Conservation (phyloP, 768 basidiomycete genomes). For the Naganishia onofrii region DNA sequence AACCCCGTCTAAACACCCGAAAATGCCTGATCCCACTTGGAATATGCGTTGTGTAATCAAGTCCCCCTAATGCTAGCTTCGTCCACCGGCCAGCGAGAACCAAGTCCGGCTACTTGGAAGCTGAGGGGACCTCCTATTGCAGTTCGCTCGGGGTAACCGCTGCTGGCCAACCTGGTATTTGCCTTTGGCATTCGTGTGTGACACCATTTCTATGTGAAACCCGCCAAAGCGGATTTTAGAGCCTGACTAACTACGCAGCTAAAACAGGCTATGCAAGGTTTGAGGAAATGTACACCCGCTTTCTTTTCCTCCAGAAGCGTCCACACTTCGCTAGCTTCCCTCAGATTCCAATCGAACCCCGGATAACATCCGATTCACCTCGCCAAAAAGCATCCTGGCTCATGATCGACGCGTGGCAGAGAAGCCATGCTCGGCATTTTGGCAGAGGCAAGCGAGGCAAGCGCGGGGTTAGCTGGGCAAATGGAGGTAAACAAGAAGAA, state of each 20-base stretch:
- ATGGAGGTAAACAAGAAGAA: slow-evolving; percentile 1
- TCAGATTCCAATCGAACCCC: slow-evolving; percentile 6
- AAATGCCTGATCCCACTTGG: slow-evolving; percentile 6
- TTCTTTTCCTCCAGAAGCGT: background rate
- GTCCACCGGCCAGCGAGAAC: slow-evolving; percentile 8
- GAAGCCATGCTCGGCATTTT: background rate
- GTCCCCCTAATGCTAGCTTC: slow-evolving; percentile 6
- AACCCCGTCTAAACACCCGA: slow-evolving; percentile 15
- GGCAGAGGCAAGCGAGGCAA: background rate
- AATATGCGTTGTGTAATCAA: background rate
- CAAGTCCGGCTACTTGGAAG: background rate
- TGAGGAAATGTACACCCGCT: background rate
- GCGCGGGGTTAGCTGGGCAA: no score
- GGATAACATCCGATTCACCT: background rate
- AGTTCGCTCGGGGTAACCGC: background rate
- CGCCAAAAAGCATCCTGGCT: background rate
- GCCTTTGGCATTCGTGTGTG: slow-evolving; percentile 3
- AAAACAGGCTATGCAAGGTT: slow-evolving; percentile 3
- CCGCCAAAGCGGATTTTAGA: background rate
- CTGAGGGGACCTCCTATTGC: slow-evolving; percentile 6
- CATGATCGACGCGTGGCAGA: slow-evolving; percentile 3
- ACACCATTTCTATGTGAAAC: background rate
- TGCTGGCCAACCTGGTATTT: background rate
- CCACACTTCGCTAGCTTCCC: background rate
- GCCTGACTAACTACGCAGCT: slow-evolving; percentile 25